Base-by-base conservation (phyloP, 495 filamentous ascomycete genomes). In the Thozetella sp. region DNA sequence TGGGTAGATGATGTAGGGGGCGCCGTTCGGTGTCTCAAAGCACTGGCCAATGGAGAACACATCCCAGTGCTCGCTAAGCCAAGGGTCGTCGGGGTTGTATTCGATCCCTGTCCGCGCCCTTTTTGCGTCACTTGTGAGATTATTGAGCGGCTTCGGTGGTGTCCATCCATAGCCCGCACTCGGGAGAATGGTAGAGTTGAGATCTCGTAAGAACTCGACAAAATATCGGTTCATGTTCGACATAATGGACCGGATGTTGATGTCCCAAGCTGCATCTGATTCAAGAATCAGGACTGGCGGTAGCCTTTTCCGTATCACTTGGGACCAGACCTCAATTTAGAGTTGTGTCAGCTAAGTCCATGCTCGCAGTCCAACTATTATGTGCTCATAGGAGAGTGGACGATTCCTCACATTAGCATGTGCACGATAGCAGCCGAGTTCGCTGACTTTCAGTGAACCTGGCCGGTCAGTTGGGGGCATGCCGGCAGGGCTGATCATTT, bases 401-500 rank as follows among this genome's bases (percentile, higher is more conserved):
- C 26, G 12, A 23, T n/a, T 25, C 12, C 30, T 10, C 24, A 67
- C 58, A 26, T 67, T 67, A 10, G 61, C 61, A 22, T 67, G 64
- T 3, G 64, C 64, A 19, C 62, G 58, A 61, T 61, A 67, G 48
- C 61, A 64, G 2, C 64, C 64, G 30, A 53, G 57, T 26, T 64
- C 64, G 23, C 61, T 57, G 13, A 22, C 24, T 51, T 56, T 61
- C 26, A 67, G 25, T 6, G 43, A 27, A 4, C 45, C 22, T 12
- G 64, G 64, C 2, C 61, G 43, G 48, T 67, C 57, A 2, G 64
- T 61, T 1, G 64, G 64, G 45, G 64, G 64, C 64, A 67, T 64
- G 20, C 64, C 64, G 13, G 58, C 58, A 2, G 61, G 61, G 13
- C 57, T 58, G 19, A 67, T 67, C 64, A 58, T 51, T 54, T 67